These are phyloP conservation scores for Telopea speciosissima DNA, from an alignment of 177 flowering plant species.

Conservation along the genomic window DNA sequence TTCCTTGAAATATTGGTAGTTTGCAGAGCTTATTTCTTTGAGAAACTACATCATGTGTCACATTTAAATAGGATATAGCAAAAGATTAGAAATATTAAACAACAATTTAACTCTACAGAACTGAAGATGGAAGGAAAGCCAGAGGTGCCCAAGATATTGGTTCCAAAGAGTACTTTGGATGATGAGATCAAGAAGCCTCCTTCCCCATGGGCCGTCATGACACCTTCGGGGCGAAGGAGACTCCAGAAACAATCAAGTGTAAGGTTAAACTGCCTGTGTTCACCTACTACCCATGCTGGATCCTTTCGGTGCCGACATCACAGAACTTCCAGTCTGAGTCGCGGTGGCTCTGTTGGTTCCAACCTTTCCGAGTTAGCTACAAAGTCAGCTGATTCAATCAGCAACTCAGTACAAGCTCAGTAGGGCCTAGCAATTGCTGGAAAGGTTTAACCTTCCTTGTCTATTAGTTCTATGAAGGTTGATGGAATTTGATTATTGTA, in stretches of 20 bases:
- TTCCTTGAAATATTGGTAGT: no score
- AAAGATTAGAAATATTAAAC: no score
- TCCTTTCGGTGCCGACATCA: slow-evolving; percentile 44
- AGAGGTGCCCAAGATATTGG: background rate
- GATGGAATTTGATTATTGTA: background rate
- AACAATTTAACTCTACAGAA: background rate
- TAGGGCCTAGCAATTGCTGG: background rate
- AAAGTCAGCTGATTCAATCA: slow-evolving; percentile 4
- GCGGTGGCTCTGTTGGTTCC: slow-evolving; percentile 22
- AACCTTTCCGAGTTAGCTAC: slow-evolving; percentile 13
- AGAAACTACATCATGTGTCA: no score
- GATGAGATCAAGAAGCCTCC: background rate
- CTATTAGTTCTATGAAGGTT: background rate
- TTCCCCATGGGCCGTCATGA: background rate
- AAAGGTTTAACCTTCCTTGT: background rate
- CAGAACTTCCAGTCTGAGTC: slow-evolving; percentile 11
- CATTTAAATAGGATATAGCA: no score
- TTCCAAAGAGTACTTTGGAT: background rate
- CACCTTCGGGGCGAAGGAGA: background rate
- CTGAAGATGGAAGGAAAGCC: slow-evolving; percentile 1
- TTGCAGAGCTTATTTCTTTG: no score
- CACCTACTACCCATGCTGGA: slow-evolving; percentile 41
- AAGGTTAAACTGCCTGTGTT: slow-evolving; percentile 32
- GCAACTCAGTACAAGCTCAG: background rate
- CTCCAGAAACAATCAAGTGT: slow-evolving; percentile 5